Evolutionary conservation across 2,329 filamentous ascomycete genomes (phyloP).

Genomic region (Aspergillus neotritici): DNA sequence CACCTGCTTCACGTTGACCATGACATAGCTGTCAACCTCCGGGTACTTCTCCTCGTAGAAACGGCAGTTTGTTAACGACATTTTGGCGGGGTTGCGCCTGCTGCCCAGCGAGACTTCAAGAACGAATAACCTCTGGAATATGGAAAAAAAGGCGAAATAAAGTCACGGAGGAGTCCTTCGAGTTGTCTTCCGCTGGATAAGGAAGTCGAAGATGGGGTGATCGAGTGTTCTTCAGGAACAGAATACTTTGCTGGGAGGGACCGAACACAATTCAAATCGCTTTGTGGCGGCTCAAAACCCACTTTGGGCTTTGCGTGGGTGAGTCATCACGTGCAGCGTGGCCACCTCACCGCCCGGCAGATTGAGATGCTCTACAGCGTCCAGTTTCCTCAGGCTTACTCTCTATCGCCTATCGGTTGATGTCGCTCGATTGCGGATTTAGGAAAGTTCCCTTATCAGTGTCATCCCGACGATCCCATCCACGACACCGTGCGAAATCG

Average conservation of each 20-base stretch:
- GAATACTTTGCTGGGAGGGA: slow-evolving; percentile 19
- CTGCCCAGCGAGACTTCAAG: slow-evolving; percentile 9
- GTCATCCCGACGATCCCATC: too few relatives aligned
- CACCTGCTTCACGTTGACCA: slow-evolving; percentile 99
- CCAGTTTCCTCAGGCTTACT: neutral
- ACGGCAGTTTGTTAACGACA: slow-evolving; percentile 94
- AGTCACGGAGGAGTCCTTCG: neutral
- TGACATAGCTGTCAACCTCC: slow-evolving; percentile 99
- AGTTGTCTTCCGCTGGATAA: slow-evolving; percentile 3
- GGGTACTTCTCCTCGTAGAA: slow-evolving; percentile 98
- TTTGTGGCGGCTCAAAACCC: slow-evolving; percentile 39
- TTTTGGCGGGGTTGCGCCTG: slow-evolving; percentile 54
- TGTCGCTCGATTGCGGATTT: too few relatives aligned
- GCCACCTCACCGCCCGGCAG: slow-evolving; percentile 13
- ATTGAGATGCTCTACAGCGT: slow-evolving; percentile 9
- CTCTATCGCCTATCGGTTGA: too few relatives aligned
- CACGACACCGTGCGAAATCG: too few relatives aligned
- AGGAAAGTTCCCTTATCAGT: too few relatives aligned
- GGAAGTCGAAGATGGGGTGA: slow-evolving; percentile 8
- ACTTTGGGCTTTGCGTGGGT: slow-evolving; percentile 21
- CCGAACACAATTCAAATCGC: slow-evolving; percentile 31
- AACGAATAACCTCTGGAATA: slow-evolving; percentile 3
- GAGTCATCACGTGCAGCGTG: slow-evolving; percentile 12
- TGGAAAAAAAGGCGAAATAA: neutral
- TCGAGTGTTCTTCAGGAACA: slow-evolving; percentile 6